Conservation (phyloP, 2,329 filamentous ascomycete genomes). For the Monilinia vaccinii-corymbosi region DNA sequence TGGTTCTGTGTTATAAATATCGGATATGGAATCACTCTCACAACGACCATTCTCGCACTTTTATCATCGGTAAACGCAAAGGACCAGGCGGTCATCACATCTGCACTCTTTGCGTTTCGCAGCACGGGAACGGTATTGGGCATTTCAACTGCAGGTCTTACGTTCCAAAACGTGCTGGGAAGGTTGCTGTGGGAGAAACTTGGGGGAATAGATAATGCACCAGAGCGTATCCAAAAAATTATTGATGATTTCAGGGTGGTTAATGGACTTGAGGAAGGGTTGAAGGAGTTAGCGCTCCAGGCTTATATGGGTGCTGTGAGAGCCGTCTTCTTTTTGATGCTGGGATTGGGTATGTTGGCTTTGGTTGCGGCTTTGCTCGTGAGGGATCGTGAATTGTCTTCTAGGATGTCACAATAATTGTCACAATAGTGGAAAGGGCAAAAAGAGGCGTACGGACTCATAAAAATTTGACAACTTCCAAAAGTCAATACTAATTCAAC, state of each 20-base stretch:
- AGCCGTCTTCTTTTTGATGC: slow-evolving; percentile 5
- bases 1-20: slow-evolving; percentile 44
- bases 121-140: slow-evolving; percentile 61
- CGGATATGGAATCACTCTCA: slow-evolving; percentile 53
- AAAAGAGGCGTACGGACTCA: too few relatives aligned
- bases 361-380: neutral
- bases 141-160: slow-evolving; percentile 34
- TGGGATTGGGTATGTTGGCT: neutral
- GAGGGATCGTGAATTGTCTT: slow-evolving; percentile 4
- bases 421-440: neutral
- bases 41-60: slow-evolving; percentile 59
- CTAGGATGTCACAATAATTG: neutral
- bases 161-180: slow-evolving; percentile 13
- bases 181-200: slow-evolving; percentile 11
- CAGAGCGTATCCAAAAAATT: neutral
- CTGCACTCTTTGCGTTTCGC: slow-evolving; percentile 70
- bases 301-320: slow-evolving; percentile 7
- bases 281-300: neutral
- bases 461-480: too few relatives aligned
- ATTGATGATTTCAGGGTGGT: neutral
- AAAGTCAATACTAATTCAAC: too few relatives aligned
- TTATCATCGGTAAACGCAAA: slow-evolving; percentile 56
- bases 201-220: slow-evolving; percentile 2
- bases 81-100: slow-evolving; percentile 65
- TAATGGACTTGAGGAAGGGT: neutral